Percentiles rank a stretch among this genome's conserved stretches.
Evolutionary conservation across 108 stramenopile genomes (phyloP).

Genomic region (Cylindrotheca closterium): DNA sequence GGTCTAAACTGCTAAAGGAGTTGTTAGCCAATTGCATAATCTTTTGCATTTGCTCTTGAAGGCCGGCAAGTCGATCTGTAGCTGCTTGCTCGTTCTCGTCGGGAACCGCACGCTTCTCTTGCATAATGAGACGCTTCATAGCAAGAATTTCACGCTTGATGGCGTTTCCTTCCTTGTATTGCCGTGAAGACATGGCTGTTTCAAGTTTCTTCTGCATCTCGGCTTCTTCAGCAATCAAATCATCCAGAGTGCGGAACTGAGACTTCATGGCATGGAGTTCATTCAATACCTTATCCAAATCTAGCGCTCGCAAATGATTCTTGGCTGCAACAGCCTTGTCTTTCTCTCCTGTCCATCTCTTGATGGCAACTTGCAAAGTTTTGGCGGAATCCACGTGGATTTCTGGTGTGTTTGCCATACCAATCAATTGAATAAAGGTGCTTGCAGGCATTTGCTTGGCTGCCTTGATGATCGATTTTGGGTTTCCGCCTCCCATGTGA

Average conservation of each 20-base stretch:
- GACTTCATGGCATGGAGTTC: slow-evolving; percentile 19
- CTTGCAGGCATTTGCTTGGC: slow-evolving; percentile 32
- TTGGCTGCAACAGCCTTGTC: slow-evolving; percentile 15
- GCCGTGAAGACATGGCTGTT: slow-evolving; percentile 17
- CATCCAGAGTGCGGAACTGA: slow-evolving; percentile 26
- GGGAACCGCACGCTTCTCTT: slow-evolving; percentile 22
- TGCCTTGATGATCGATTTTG: slow-evolving; percentile 20
- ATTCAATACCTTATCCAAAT: slow-evolving; percentile 22
- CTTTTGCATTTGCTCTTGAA: slow-evolving; percentile 29
- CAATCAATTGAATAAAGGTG: slow-evolving; percentile 30
- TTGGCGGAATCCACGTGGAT: slow-evolving; percentile 28
- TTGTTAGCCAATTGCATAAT: slow-evolving; percentile 37
- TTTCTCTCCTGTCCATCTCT: slow-evolving; percentile 8
- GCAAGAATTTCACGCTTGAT: slow-evolving; percentile 31
- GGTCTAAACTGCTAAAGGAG: slow-evolving; percentile 23
- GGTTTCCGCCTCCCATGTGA: slow-evolving; percentile 30
- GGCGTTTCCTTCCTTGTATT: slow-evolving; percentile 30
- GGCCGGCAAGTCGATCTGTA: slow-evolving; percentile 20
- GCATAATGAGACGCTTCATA: slow-evolving; percentile 33
- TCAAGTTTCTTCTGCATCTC: slow-evolving; percentile 22
- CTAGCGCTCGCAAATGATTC: slow-evolving; percentile 31
- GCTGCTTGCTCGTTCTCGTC: slow-evolving; percentile 3
- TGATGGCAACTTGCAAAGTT: slow-evolving; percentile 11
- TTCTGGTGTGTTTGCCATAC: slow-evolving; percentile 36
- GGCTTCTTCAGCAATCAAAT: slow-evolving; percentile 27